A percentile compares a stretch with the other conserved stretches of the same genome.
Evolutionary conservation across 2,329 filamentous ascomycete species (phyloP).

Genomic region (Microcera coccophila): DNA sequence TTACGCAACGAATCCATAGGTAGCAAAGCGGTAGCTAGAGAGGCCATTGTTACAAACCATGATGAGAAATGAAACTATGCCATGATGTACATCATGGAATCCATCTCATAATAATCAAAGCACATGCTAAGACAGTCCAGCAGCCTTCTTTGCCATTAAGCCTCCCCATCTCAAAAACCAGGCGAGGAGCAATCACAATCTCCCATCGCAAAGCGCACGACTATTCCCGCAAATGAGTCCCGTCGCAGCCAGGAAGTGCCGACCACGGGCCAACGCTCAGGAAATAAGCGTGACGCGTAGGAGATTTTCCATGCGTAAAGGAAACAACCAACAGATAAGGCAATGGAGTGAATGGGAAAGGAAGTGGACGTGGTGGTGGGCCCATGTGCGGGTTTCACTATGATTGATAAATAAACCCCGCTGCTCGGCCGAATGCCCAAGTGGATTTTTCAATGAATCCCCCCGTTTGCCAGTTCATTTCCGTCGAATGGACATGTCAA

Average conservation of each 20-base stretch:
- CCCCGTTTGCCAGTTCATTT: not conserved
- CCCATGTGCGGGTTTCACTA: conserved; percentile 14
- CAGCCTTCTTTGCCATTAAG: not conserved
- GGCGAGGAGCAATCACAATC: conserved; percentile 13
- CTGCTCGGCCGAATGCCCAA: not conserved
- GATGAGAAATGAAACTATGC: not conserved
- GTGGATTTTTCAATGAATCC: not conserved
- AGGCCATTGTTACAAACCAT: too few relatives aligned
- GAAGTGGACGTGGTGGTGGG: conserved; percentile 11
- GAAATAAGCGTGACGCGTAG: conserved; percentile 3
- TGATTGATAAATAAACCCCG: conserved; percentile 10
- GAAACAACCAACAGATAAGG: not conserved
- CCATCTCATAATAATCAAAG: not conserved
- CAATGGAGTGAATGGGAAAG: conserved; percentile 10
- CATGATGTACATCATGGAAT: not conserved
- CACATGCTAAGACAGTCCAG: not conserved
- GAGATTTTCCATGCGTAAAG: not conserved
- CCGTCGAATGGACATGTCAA: not conserved
- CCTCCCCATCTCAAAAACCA: conserved; percentile 9
- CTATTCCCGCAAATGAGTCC: conserved; percentile 1
- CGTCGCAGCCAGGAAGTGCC: conserved; percentile 25
- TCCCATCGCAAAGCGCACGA: conserved; percentile 5
- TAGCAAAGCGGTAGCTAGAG: too few relatives aligned
- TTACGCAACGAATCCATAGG: too few relatives aligned
- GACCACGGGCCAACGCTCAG: conserved; percentile 16